Evolutionary conservation across 352 stramenopile species (phyloP), one percentile per base, ranked within the genome.

Genomic region (Pythium brachiatum): DNA sequence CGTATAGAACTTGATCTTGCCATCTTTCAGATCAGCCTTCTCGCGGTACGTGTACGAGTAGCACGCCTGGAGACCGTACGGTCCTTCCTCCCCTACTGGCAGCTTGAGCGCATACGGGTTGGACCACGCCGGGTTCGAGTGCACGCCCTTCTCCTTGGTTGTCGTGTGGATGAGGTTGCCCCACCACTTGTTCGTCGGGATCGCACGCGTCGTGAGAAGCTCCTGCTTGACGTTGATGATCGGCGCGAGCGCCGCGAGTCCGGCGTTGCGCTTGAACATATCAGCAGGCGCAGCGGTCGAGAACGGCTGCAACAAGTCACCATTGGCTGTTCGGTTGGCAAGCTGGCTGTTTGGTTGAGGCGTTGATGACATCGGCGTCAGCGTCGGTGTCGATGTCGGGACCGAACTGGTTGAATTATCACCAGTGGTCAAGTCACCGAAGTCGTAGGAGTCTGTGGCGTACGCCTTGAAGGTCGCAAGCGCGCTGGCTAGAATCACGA

Each of bases 121-220:
- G 7, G 77, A 68, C 70, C 79, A 93, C 9, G 73, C 80, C 3
- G 77, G 73, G 54, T 79, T 76, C 31, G 81, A 75, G 47, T 74
- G 63, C 2, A 76, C 59, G 36, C 74, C 55, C 36, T 80, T 69
- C 26, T 78, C 78, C 9, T 72, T 65, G 26, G 57, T 69, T 1
- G 68, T 81, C 13, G 75, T 74, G 68, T 84, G 73, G 47, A 93
- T 88, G 43, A 90, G 56, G 62, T 91, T 93, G 20, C 74, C 80
- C 84, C 84, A 93, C 84, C 84, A 93, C 57, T 89, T 76, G 70
- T 93, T 93, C 20, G 81, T 93, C 53, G 84, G 84, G 59, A 93
- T 86, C 2, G 83, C 55, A 6, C 61, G 60, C 62, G 47, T 81
- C 43, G 16, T 72, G 20, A 88, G 62, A 21, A 80, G 59, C 29